Percentiles rank a stretch among this genome's conserved stretches.
These are phyloP conservation scores for Trypanosomatidae sp. DNA, from an alignment of 208 protist species.

Conservation along the genomic window DNA sequence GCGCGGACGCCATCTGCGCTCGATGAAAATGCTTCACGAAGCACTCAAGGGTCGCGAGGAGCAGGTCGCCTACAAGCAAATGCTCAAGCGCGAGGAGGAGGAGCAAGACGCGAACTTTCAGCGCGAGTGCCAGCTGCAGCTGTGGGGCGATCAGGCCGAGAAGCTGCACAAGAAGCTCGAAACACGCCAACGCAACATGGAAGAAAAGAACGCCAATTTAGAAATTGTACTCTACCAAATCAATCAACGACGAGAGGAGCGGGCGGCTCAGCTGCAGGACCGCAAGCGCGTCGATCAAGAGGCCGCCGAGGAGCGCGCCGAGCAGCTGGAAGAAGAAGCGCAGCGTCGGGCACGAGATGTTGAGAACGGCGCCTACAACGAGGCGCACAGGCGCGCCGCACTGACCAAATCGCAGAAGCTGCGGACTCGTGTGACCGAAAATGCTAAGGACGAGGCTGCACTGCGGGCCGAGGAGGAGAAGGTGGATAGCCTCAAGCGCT, in stretches of 20 bases:
- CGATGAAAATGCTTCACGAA: constrained; percentile 58
- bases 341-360: constrained; percentile 26
- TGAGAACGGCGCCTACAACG: constrained; percentile 55
- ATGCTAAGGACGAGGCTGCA: constrained; percentile 29
- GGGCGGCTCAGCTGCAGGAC: constrained; percentile 35
- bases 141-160: constrained; percentile 52
- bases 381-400: constrained; percentile 27
- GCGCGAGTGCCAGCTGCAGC: constrained; percentile 36
- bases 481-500: constrained; percentile 38
- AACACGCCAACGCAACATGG: constrained; percentile 53
- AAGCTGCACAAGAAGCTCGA: constrained; percentile 46
- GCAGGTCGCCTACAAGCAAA: constrained; percentile 66
- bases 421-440: constrained; percentile 35
- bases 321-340: constrained; percentile 47
- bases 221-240: constrained; percentile 71
- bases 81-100: constrained; percentile 33
- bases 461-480: constrained; percentile 40
- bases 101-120: constrained; percentile 24
- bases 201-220: constrained; percentile 72
- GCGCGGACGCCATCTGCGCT: constrained; percentile 62
- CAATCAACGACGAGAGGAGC: constrained; percentile 43
- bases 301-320: constrained; percentile 61
- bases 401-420: constrained; percentile 54
- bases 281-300: constrained; percentile 31
- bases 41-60: constrained; percentile 62